Percentiles rank a stretch among this genome's conserved stretches.
phyloP scores from a whole-genome alignment of 139 green algal genomes.

The Edaphochlamys debaryana region DNA sequence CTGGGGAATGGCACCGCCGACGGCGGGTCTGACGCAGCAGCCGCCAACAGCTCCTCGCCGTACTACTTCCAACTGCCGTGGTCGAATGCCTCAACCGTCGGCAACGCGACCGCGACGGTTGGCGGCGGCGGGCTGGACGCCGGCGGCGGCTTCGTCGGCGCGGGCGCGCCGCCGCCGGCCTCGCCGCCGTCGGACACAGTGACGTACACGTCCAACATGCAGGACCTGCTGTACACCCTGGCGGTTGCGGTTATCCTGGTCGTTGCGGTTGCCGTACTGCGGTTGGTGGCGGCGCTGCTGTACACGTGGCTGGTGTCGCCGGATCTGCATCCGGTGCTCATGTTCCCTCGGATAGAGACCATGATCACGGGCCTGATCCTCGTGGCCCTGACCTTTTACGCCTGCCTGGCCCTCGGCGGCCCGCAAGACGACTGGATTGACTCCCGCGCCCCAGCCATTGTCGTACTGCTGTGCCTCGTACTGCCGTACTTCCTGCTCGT shows the following conservation, averaged over 20 bases:
- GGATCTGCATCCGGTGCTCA: not conserved
- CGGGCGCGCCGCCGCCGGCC: not conserved
- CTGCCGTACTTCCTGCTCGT: conserved; percentile 34
- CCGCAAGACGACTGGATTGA: not conserved
- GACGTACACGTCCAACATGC: too few relatives aligned
- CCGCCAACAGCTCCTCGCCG: too few relatives aligned
- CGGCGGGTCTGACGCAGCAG: too few relatives aligned
- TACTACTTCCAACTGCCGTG: too few relatives aligned
- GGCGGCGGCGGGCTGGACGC: too few relatives aligned
- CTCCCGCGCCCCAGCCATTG: not conserved
- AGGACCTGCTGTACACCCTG: conserved; percentile 25
- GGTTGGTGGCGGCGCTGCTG: not conserved
- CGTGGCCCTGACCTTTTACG: conserved; percentile 47
- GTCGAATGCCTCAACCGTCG: too few relatives aligned
- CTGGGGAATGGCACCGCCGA: too few relatives aligned
- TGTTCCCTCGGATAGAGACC: conserved; percentile 18
- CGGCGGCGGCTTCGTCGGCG: not conserved
- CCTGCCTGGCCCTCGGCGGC: conserved; percentile 18
- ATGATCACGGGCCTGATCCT: conserved; percentile 16
- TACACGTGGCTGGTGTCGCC: not conserved
- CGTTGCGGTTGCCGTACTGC: not conserved
- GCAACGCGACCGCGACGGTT: too few relatives aligned
- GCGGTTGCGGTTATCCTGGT: not conserved
- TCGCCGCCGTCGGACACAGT: not conserved
- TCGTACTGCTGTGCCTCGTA: conserved; percentile 4